These are phyloP conservation scores for Notholithocarpus densiflorus DNA, from an alignment of 306 rosid genomes.

Conservation along the genomic window DNA sequence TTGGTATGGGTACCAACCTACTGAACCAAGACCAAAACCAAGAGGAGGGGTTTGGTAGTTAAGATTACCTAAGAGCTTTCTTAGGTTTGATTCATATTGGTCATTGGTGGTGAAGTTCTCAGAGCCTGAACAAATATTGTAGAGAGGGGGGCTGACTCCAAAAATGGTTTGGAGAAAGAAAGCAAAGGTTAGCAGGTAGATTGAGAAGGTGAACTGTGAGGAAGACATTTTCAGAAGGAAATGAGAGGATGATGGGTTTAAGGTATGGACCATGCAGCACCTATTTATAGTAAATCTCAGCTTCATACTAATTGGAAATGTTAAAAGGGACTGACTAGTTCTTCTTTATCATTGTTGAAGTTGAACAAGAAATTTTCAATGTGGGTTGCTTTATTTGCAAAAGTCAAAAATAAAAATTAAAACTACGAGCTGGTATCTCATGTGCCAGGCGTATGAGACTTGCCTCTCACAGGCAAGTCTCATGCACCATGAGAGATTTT, in stretches of 20 bases:
- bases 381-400: neutral
- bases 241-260: neutral
- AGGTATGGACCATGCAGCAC: too few relatives aligned
- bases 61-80: neutral
- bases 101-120: conserved; percentile 8
- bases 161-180: neutral
- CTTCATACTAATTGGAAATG: neutral
- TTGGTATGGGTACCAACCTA: neutral
- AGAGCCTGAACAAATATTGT: neutral
- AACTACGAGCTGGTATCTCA: too few relatives aligned
- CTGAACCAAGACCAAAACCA: neutral
- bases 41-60: neutral
- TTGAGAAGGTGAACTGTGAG: neutral
- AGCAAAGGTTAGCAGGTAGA: neutral
- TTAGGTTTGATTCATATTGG: neutral
- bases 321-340: too few relatives aligned
- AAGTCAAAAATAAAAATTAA: neutral
- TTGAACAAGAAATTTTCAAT: neutral
- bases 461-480: too few relatives aligned
- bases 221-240: neutral
- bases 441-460: fast-evolving
- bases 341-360: neutral
- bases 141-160: neutral
- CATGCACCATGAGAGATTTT: too few relatives aligned
- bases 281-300: neutral